These are phyloP conservation scores for Tylopilus plumbeoviolaceoides DNA, from an alignment of 768 basidiomycete species.

Conservation along the genomic window DNA sequence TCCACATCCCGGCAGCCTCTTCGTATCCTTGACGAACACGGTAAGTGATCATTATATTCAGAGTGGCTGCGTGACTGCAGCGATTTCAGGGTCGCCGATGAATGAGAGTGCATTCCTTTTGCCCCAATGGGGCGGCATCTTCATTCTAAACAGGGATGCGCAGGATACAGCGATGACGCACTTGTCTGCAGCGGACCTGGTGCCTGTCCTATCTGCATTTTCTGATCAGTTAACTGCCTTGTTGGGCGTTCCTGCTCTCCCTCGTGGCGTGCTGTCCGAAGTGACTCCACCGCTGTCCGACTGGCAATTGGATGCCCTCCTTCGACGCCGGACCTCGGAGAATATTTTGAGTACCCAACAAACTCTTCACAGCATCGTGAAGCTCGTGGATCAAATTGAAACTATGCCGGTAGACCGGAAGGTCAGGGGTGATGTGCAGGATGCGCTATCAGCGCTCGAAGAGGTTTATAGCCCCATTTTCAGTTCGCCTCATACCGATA, in stretches of 20 bases:
- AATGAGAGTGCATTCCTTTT: constrained; percentile 72
- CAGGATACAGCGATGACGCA: constrained; percentile 22
- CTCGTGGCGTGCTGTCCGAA: constrained; percentile 38
- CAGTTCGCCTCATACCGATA: not conserved
- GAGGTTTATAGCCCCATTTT: constrained; percentile 44
- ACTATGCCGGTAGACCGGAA: constrained; percentile 88
- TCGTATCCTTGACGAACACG: constrained; percentile 52
- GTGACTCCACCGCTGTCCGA: constrained; percentile 40
- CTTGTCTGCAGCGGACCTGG: constrained; percentile 40
- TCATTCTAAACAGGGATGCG: constrained; percentile 60
- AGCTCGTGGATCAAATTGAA: constrained; percentile 78
- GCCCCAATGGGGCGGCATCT: constrained; percentile 92
- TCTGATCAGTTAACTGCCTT: constrained; percentile 68
- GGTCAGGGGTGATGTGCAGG: constrained; percentile 68
- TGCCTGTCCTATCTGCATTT: constrained; percentile 59
- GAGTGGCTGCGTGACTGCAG: constrained; percentile 9
- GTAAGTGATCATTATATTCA: constrained; percentile 30
- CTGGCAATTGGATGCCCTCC: constrained; percentile 82
- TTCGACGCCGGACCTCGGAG: constrained; percentile 65
- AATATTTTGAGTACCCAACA: constrained; percentile 66
- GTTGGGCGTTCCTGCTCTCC: constrained; percentile 73
- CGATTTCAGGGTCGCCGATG: constrained; percentile 41
- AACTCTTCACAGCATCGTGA: constrained; percentile 77
- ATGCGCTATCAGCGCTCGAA: constrained; percentile 68
- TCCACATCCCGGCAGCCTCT: constrained; percentile 66